These are phyloP conservation scores for Aschersonia sp. DNA, from an alignment of 2,329 filamentous ascomycete species.

Conservation along the genomic window DNA sequence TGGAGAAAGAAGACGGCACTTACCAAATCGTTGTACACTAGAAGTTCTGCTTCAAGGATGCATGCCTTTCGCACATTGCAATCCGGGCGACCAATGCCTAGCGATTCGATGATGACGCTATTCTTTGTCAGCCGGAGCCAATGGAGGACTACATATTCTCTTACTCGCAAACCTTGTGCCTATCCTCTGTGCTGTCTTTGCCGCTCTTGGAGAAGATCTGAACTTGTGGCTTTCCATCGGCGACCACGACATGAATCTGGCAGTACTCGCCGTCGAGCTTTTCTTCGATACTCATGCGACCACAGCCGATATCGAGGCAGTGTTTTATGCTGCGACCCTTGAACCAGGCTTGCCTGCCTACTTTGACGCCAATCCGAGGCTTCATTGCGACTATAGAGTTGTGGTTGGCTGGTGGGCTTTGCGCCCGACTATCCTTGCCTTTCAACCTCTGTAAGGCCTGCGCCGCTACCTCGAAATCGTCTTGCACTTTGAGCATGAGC, in stretches of 20 bases:
- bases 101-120: slow-evolving; percentile 45
- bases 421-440: slow-evolving; percentile 5
- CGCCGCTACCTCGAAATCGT: slow-evolving; percentile 49
- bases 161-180: slow-evolving; percentile 41
- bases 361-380: slow-evolving; percentile 45
- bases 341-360: slow-evolving; percentile 48
- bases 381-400: slow-evolving; percentile 21
- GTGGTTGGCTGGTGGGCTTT: slow-evolving; percentile 4
- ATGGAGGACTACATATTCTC: slow-evolving; percentile 4
- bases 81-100: slow-evolving; percentile 42
- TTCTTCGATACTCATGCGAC: slow-evolving; percentile 56
- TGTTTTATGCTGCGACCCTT: slow-evolving; percentile 61
- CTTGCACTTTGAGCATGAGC: slow-evolving; percentile 52
- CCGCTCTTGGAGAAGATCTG: slow-evolving; percentile 88
- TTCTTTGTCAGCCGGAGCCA: slow-evolving; percentile 4
- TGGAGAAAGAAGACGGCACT: slow-evolving; percentile 2
- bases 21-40: slow-evolving; percentile 57
- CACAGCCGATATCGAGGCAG: slow-evolving; percentile 49
- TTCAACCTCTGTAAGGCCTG: slow-evolving; percentile 28
- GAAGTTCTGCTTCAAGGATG: slow-evolving; percentile 71
- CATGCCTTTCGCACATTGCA: slow-evolving; percentile 50
- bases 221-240: slow-evolving; percentile 37
- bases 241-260: slow-evolving; percentile 67
- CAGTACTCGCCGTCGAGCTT: slow-evolving; percentile 88
- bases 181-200: slow-evolving; percentile 71